These are phyloP conservation scores for Lecanoromycetidae sp. DNA, from an alignment of 2,329 filamentous ascomycete species.

Conservation along the genomic window DNA sequence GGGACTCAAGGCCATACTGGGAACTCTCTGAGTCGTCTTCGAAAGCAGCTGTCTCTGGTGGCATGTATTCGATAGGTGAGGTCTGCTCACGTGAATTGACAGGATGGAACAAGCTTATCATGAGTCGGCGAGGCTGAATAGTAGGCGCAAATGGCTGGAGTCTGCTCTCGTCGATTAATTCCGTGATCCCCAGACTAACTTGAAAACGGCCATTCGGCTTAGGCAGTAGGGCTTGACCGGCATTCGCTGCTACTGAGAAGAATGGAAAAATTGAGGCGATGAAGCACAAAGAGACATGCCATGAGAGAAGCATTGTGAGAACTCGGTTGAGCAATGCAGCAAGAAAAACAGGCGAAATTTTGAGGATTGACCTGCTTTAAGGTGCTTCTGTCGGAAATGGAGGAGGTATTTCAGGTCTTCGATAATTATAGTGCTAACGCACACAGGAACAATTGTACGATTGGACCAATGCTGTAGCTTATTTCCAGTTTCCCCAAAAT, in stretches of 20 bases:
- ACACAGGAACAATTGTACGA: not conserved
- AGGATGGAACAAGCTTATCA: conserved; percentile 7
- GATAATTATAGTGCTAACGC: not conserved
- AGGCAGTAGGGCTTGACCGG: not conserved
- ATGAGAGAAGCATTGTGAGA: conserved; percentile 2
- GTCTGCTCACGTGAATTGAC: not conserved
- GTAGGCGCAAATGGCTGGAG: conserved; percentile 1
- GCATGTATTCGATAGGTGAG: not conserved
- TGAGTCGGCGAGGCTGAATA: not conserved
- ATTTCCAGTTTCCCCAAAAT: too few relatives aligned
- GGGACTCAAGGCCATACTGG: not conserved
- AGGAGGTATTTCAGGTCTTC: not conserved
- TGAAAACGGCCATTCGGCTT: not conserved
- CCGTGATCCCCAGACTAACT: not conserved
- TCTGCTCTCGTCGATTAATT: conserved; percentile 5
- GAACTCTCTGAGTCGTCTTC: not conserved
- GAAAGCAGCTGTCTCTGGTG: not conserved
- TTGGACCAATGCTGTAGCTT: too few relatives aligned
- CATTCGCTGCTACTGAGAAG: not conserved
- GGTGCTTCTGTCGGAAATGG: not conserved
- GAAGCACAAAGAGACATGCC: conserved; percentile 3
- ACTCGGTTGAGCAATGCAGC: not conserved
- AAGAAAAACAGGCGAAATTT: not conserved
- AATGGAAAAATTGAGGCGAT: not conserved
- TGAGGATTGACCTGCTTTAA: not conserved